A percentile compares a stretch with the other conserved stretches of the same genome.
Conservation (phyloP, 148 eudicot species). For the Chenopodium formosanum region DNA sequence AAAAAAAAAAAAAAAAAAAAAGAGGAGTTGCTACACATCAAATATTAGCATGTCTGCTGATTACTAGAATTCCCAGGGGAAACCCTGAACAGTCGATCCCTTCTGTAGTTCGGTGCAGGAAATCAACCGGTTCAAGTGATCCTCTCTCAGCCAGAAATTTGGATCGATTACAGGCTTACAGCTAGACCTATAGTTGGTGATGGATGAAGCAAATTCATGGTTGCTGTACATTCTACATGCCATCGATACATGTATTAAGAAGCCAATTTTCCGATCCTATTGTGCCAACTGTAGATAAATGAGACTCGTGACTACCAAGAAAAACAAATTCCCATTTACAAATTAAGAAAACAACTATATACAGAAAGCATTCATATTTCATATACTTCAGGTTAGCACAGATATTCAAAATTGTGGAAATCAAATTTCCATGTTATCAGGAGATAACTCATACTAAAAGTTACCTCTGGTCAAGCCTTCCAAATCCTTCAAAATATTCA, state of each 20-base stretch:
- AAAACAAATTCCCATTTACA: background rate
- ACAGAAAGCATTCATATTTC: background rate
- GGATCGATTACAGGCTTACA: background rate
- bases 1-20: no score
- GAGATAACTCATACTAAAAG: background rate
- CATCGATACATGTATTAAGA: background rate
- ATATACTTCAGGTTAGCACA: background rate
- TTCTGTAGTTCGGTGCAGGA: no score
- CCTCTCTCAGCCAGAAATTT: no score
- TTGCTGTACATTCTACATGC: background rate
- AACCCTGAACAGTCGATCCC: no score
- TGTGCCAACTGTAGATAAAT: background rate
- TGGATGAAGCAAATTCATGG: background rate
- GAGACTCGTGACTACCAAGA: no score
- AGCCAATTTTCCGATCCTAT: background rate
- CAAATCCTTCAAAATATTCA: background rate
- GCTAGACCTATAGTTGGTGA: background rate
- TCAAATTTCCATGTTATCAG: background rate
- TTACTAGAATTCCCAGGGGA: no score
- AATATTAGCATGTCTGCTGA: background rate
- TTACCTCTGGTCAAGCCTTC: background rate
- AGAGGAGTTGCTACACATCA: background rate
- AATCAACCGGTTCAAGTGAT: no score
- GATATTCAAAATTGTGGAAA: background rate
- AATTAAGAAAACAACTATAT: background rate